Conservation (phyloP, 306 rosid genomes). For the Trichosanthes truncata region DNA sequence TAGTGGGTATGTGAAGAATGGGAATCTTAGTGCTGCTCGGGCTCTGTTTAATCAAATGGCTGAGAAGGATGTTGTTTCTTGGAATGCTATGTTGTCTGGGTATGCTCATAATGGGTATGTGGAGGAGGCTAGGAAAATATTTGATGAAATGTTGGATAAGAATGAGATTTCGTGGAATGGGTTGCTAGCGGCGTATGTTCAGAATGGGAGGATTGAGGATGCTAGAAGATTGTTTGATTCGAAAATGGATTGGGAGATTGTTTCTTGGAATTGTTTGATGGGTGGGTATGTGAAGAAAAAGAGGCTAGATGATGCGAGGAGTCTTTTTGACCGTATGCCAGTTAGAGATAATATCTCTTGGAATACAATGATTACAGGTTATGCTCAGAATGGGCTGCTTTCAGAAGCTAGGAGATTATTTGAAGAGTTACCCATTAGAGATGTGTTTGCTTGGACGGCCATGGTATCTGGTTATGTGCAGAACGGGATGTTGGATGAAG, state of each 20-base stretch:
- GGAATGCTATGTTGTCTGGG: conserved; percentile 79
- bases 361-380: conserved; percentile 77
- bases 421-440: conserved; percentile 39
- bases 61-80: conserved; percentile 59
- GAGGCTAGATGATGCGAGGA: conserved; percentile 42
- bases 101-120: conserved; percentile 69
- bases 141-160: conserved; percentile 42
- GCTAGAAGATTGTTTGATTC: conserved; percentile 47
- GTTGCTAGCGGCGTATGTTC: conserved; percentile 58
- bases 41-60: conserved; percentile 58
- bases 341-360: conserved; percentile 56
- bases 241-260: conserved; percentile 51
- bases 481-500: conserved; percentile 71
- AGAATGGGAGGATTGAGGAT: conserved; percentile 56
- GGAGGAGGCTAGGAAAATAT: conserved; percentile 54
- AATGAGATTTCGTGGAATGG: conserved; percentile 77
- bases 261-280: conserved; percentile 88
- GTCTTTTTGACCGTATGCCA: conserved; percentile 55
- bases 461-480: conserved; percentile 78
- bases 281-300: conserved; percentile 50
- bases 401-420: conserved; percentile 55
- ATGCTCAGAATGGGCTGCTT: conserved; percentile 56
- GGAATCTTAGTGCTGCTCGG: conserved; percentile 47
- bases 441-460: conserved; percentile 72
- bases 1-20: conserved; percentile 58